These are phyloP conservation scores for Leishmania braziliensis DNA, from an alignment of 208 protist species.

Conservation along the genomic window DNA sequence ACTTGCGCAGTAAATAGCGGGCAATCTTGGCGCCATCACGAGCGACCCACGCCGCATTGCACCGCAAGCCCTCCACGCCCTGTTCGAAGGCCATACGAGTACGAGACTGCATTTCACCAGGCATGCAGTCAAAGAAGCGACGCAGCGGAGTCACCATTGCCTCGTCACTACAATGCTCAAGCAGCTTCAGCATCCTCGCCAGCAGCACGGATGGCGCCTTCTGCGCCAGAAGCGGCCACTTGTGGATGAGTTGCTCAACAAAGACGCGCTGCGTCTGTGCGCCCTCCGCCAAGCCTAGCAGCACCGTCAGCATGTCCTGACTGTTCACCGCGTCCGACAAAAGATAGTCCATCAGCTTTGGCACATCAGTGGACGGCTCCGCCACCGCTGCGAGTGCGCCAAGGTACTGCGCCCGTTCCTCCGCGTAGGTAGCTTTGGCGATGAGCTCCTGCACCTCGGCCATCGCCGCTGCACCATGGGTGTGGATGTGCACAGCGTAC, in stretches of 20 bases:
- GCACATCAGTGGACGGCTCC: conserved; percentile 33
- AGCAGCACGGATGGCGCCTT: conserved; percentile 57
- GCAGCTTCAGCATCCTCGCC: conserved; percentile 48
- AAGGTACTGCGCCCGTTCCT: conserved; percentile 63
- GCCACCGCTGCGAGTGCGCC: conserved; percentile 44
- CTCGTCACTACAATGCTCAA: conserved; percentile 47
- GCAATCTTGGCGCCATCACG: conserved; percentile 27
- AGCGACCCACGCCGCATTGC: conserved; percentile 47
- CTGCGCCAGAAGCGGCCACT: conserved; percentile 46
- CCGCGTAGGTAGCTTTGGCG: conserved; percentile 39
- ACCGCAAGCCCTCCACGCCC: conserved; percentile 46
- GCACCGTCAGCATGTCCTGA: conserved; percentile 62
- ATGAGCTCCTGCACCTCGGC: conserved; percentile 54
- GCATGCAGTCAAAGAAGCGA: conserved; percentile 30
- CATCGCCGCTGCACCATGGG: conserved; percentile 42
- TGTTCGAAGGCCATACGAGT: conserved; percentile 27
- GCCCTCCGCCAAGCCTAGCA: conserved; percentile 45
- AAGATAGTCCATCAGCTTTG: conserved; percentile 56
- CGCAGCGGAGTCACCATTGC: conserved; percentile 43
- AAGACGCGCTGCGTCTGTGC: conserved; percentile 31
- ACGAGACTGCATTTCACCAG: conserved; percentile 22
- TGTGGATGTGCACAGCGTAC: conserved; percentile 43
- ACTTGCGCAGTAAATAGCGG: conserved; percentile 15
- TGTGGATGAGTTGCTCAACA: conserved; percentile 40
- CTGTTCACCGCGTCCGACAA: conserved; percentile 69